Evolutionary conservation across 73 alveolate species (phyloP), one percentile per base, ranked within the genome.

Genomic region (Blepharisma japonicum): DNA sequence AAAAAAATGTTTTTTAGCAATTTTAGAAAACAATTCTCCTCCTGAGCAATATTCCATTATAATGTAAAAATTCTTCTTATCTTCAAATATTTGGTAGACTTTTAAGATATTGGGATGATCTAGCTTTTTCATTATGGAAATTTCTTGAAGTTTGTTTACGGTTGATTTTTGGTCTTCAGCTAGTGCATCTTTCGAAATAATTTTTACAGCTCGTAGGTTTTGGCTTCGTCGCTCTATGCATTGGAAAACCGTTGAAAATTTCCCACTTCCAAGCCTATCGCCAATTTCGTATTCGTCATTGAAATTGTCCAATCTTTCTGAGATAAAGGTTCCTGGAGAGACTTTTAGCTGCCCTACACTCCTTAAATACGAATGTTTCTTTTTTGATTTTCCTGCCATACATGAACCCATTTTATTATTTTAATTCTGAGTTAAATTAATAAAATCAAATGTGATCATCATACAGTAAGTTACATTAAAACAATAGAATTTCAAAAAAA

Each of bases 41-140:
- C 91, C 91, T 49, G 80, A 71, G 68, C 92, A 87, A 56, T 77
- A 74, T 79, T 87, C 94, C 89, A 79, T 83, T 3, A 87, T 91
- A 42, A 87, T 82, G 80, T 87, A 88, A 51, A 83, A 87, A 79
- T 55, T 83, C 71, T 68, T 79, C 55, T 77, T 42, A 56, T 87
- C 92, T 83, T 87, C 89, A 51, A 77, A 87, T 27, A 86, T 79
- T 87, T 87, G 86, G 80, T 78, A 87, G 83, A 87, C 77, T 84
- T 83, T 78, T 67, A 79, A 45, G 25, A 87, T 87, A 71, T 83
- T 78, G 0, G 92, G 92, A 61, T 87, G 94, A 68, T 87, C 89
- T 55, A 87, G 78, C 4, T 66, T 68, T 11, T 88, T 83, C 9
- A 87, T 71, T 8, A 87, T 83, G 66, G 81, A 86, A 23, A 83